These are phyloP conservation scores for Tylopilus plumbeoviolaceoides DNA, from an alignment of 768 basidiomycete genomes.

Conservation along the genomic window DNA sequence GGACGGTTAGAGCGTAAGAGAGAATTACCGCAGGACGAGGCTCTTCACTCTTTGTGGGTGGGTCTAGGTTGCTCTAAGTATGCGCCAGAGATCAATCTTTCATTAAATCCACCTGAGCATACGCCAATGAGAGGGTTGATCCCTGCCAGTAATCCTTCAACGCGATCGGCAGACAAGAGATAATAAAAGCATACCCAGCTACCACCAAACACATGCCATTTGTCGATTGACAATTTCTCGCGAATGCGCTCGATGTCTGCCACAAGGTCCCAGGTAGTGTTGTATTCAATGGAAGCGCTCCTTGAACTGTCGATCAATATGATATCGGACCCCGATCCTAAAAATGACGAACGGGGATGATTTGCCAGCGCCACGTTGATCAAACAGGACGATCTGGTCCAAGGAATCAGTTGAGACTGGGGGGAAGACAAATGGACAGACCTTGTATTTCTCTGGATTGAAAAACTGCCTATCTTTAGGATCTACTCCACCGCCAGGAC, in stretches of 20 bases:
- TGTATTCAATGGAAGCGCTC: slow-evolving; percentile 72
- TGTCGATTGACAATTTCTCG: slow-evolving; percentile 69
- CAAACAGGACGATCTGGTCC: slow-evolving; percentile 74
- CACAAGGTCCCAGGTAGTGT: slow-evolving; percentile 94
- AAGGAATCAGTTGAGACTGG: background rate
- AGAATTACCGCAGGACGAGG: slow-evolving; percentile 65
- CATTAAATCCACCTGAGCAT: slow-evolving; percentile 61
- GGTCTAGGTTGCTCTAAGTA: slow-evolving; percentile 37
- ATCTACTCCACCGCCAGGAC: slow-evolving; percentile 77
- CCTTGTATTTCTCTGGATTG: slow-evolving; percentile 83
- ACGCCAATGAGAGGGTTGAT: slow-evolving; percentile 80
- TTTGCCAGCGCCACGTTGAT: slow-evolving; percentile 87
- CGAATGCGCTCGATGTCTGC: slow-evolving; percentile 84
- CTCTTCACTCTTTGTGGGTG: slow-evolving; percentile 80
- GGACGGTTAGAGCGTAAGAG: background rate
- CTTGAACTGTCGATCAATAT: slow-evolving; percentile 35
- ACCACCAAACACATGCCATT: slow-evolving; percentile 94
- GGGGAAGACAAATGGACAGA: slow-evolving; percentile 19
- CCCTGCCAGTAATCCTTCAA: slow-evolving; percentile 43
- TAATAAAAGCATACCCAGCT: slow-evolving; percentile 68
- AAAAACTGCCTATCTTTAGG: slow-evolving; percentile 73
- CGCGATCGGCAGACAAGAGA: background rate
- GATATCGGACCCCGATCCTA: background rate
- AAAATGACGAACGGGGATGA: slow-evolving; percentile 67
- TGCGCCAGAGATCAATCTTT: background rate